Conservation (phyloP, 305 asterid genomes). For the Fraxinus albicans region DNA sequence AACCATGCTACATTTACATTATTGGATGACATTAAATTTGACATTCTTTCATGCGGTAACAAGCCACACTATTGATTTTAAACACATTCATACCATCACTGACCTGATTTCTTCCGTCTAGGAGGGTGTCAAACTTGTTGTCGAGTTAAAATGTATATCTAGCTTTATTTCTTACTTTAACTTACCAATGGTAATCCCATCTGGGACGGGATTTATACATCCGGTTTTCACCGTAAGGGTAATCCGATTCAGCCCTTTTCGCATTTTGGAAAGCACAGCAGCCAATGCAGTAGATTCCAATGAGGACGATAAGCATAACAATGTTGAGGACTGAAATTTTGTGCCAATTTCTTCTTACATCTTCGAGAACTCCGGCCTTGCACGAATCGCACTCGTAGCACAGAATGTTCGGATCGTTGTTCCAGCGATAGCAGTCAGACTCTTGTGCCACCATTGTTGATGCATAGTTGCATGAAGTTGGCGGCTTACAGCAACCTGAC, state of each 20-base stretch:
- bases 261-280: slow-evolving; percentile 91
- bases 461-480: slow-evolving; percentile 81
- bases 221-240: slow-evolving; percentile 67
- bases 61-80: too few relatives aligned
- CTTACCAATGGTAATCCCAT: slow-evolving; percentile 87
- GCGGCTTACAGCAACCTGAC: slow-evolving; percentile 99
- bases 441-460: slow-evolving; percentile 54
- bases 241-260: slow-evolving; percentile 55
- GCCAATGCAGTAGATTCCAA: slow-evolving; percentile 80
- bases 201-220: slow-evolving; percentile 82
- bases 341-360: slow-evolving; percentile 80
- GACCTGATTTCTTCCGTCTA: too few relatives aligned
- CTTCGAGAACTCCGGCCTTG: slow-evolving; percentile 91
- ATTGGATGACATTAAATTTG: too few relatives aligned
- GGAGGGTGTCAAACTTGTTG: too few relatives aligned
- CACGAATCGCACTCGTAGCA: slow-evolving; percentile 94
- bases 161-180: background rate
- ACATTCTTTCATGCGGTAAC: too few relatives aligned
- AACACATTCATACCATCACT: too few relatives aligned
- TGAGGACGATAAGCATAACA: slow-evolving; percentile 76
- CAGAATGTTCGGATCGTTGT: slow-evolving; percentile 60
- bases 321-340: slow-evolving; percentile 83
- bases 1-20: too few relatives aligned
- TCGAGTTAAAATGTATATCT: too few relatives aligned
- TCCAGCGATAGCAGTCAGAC: slow-evolving; percentile 81